These are phyloP conservation scores for Kodamaea ohmeri DNA, from an alignment of 1,139 yeast genomes.

Conservation along the genomic window DNA sequence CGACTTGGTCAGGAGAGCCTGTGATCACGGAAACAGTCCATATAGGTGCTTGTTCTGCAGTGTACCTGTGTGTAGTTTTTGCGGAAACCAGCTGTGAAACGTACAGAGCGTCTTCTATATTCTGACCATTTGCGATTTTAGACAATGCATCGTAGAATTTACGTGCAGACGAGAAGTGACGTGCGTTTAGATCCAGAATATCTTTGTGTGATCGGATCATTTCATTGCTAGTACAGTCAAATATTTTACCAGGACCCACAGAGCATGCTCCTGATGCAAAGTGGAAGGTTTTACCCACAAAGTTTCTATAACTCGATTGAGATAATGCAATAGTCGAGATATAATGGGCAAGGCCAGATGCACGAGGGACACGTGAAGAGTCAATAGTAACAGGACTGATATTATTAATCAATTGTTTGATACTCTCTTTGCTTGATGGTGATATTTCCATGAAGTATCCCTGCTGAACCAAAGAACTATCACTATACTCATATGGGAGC, in stretches of 20 bases:
- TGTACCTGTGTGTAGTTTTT: conserved; percentile 27
- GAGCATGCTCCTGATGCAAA: conserved; percentile 41
- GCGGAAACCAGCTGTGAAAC: conserved; percentile 19
- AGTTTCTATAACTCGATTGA: conserved; percentile 19
- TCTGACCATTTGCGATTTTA: conserved; percentile 31
- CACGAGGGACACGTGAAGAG: conserved; percentile 30
- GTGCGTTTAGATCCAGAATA: conserved; percentile 29
- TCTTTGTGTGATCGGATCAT: conserved; percentile 36
- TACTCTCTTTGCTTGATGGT: conserved; percentile 1
- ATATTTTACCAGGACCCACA: conserved; percentile 32
- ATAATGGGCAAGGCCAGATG: conserved; percentile 34
- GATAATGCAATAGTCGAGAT: conserved; percentile 23
- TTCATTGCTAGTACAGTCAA: conserved; percentile 15
- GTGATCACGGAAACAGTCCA: conserved; percentile 34
- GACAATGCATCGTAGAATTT: conserved; percentile 31
- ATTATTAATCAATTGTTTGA: conserved; percentile 15
- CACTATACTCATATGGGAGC: conserved; percentile 11
- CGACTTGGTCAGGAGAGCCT: conserved; percentile 42
- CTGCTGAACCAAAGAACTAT: conserved; percentile 13
- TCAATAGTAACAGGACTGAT: conserved; percentile 27
- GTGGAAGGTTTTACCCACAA: conserved; percentile 26
- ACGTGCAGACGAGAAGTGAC: conserved; percentile 25
- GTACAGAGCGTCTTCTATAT: conserved; percentile 20
- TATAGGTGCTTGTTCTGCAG: conserved; percentile 21
- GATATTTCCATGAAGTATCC: conserved; percentile 10